Evolutionary conservation across 768 basidiomycete genomes (phyloP).

Genomic region (Strobilomyces confusus): DNA sequence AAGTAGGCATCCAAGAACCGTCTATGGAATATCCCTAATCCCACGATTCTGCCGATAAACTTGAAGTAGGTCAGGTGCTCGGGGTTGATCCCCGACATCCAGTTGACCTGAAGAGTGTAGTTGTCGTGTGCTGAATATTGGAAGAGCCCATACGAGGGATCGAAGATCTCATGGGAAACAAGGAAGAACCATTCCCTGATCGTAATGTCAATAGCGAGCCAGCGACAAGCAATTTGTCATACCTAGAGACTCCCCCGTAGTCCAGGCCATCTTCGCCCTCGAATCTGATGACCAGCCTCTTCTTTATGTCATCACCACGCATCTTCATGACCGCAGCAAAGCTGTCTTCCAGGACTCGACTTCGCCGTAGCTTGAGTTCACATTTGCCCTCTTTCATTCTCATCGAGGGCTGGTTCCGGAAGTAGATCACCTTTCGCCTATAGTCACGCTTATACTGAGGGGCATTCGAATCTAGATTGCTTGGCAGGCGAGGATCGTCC

Average conservation of each 20-base stretch:
- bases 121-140: conserved; percentile 79
- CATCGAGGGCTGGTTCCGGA: conserved; percentile 87
- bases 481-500: conserved; percentile 89
- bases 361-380: conserved; percentile 78
- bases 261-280: conserved; percentile 79
- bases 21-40: conserved; percentile 73
- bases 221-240: conserved; percentile 11
- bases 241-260: conserved; percentile 76
- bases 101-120: conserved; percentile 78
- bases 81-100: conserved; percentile 69
- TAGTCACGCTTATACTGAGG: conserved; percentile 97
- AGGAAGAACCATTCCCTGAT: conserved; percentile 83
- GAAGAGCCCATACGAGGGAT: conserved; percentile 78
- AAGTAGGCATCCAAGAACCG: conserved; percentile 80
- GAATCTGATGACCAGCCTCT: conserved; percentile 68
- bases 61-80: conserved; percentile 80
- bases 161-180: conserved; percentile 78
- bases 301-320: conserved; percentile 66
- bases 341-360: conserved; percentile 81
- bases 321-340: conserved; percentile 82
- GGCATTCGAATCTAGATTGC: conserved; percentile 77
- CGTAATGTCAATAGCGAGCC: conserved; percentile 1
- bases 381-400: conserved; percentile 75
- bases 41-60: conserved; percentile 72
- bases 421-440: conserved; percentile 86